A percentile compares a stretch with the other conserved stretches of the same genome.
Conservation (phyloP, 2,329 filamentous ascomycete genomes). For the Colletotrichum liriopes region DNA sequence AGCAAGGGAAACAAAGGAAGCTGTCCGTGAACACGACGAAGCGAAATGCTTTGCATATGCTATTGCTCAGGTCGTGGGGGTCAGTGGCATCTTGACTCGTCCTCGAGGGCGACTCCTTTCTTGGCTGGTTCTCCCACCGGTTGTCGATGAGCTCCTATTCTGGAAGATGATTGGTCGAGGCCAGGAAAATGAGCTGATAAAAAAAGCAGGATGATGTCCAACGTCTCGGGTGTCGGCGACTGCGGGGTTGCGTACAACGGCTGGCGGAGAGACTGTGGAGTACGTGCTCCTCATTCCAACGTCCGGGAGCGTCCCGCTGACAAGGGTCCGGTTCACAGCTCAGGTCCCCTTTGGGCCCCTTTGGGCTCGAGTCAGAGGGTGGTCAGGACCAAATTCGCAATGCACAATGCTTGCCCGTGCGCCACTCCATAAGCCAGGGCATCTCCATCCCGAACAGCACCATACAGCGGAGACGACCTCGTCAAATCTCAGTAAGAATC, state of each 20-base stretch:
- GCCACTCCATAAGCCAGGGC: too few species aligned
- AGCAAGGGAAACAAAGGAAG: neutral
- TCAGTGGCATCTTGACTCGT: slow-evolving; percentile 27
- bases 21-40: neutral
- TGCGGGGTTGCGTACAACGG: neutral
- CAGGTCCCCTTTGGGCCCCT: slow-evolving; percentile 21
- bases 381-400: slow-evolving; percentile 2
- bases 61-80: slow-evolving; percentile 15
- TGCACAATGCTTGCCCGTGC: slow-evolving; percentile 9
- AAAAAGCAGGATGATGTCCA: neutral
- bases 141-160: neutral
- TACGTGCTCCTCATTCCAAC: neutral
- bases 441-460: too few species aligned
- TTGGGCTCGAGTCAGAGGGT: slow-evolving; percentile 2
- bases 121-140: slow-evolving; percentile 3
- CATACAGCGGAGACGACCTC: too few species aligned
- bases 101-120: slow-evolving; percentile 1
- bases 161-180: neutral
- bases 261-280: neutral
- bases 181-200: neutral
- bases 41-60: neutral
- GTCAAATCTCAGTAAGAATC: too few species aligned
- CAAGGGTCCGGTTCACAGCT: slow-evolving; percentile 21
- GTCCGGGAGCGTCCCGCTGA: slow-evolving; percentile 24
- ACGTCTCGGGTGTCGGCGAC: neutral